Conservation (phyloP, 2,329 filamentous ascomycete genomes). For the Sporothrix brasiliensis region DNA sequence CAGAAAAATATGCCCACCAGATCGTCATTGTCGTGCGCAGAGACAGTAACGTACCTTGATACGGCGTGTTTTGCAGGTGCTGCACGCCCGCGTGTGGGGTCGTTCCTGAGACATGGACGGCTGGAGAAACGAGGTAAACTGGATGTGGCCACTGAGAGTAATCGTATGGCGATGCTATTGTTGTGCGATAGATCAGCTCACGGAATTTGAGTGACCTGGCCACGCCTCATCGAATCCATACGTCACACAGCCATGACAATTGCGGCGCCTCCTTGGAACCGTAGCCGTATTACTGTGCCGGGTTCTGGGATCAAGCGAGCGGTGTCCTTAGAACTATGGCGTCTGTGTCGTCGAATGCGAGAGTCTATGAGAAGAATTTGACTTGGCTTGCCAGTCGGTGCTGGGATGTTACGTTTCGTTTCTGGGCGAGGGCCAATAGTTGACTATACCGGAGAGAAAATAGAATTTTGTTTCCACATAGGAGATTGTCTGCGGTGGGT, state of each 20-base stretch:
- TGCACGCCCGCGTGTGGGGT: slow-evolving; percentile 2
- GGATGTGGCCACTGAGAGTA: too few species aligned
- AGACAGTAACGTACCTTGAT: not conserved
- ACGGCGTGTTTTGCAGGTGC: not conserved
- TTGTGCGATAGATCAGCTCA: not conserved
- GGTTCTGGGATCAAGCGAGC: not conserved
- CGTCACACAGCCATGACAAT: not conserved
- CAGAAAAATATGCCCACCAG: not conserved
- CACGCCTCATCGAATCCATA: not conserved
- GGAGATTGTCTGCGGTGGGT: not conserved
- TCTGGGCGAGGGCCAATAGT: not conserved
- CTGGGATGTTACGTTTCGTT: not conserved
- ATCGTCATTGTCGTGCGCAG: not conserved
- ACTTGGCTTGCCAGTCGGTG: not conserved
- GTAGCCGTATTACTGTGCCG: not conserved
- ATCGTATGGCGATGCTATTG: not conserved
- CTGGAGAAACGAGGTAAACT: too few species aligned
- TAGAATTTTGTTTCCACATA: not conserved
- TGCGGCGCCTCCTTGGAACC: not conserved
- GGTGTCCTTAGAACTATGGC: not conserved
- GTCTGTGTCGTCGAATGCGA: not conserved
- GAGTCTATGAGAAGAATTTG: not conserved
- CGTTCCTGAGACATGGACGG: slow-evolving; percentile 1
- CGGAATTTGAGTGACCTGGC: not conserved
- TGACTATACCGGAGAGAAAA: not conserved